These are phyloP conservation scores for Podaxis sp. DNA, from an alignment of 768 basidiomycete species.

Conservation along the genomic window DNA sequence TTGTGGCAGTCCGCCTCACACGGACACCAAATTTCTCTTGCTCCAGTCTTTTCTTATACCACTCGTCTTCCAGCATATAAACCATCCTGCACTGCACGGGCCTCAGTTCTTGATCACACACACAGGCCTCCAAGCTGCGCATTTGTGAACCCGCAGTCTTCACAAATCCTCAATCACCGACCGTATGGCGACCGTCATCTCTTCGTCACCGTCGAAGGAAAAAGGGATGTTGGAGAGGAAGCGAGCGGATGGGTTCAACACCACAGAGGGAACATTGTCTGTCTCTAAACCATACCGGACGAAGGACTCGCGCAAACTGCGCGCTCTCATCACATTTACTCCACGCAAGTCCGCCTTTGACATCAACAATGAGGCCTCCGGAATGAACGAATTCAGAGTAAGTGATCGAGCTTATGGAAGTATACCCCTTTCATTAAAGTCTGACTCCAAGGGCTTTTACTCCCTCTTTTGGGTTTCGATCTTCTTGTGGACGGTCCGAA, in stretches of 20 bases:
- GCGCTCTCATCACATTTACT: conserved; percentile 82
- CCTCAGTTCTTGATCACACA: background rate
- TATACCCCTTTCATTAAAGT: conserved; percentile 8
- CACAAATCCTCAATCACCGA: background rate
- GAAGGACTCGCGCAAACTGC: conserved; percentile 69
- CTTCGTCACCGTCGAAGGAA: conserved; percentile 12
- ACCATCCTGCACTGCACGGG: background rate
- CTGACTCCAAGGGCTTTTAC: conserved; percentile 76
- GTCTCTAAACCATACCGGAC: conserved; percentile 78
- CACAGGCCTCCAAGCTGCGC: background rate
- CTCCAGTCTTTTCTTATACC: background rate
- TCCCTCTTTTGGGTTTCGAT: conserved; percentile 92
- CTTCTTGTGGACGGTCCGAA: conserved; percentile 76
- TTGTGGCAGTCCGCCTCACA: background rate
- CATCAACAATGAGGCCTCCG: conserved; percentile 68
- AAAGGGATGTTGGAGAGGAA: conserved; percentile 24
- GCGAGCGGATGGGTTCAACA: conserved; percentile 43
- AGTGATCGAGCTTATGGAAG: conserved; percentile 17
- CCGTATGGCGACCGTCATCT: conserved; percentile 14
- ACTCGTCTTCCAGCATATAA: background rate
- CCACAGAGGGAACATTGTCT: conserved; percentile 64
- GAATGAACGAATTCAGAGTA: conserved; percentile 84
- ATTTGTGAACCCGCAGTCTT: background rate
- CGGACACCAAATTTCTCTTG: background rate
- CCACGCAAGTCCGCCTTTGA: conserved; percentile 88